Evolutionary conservation across 2,329 filamentous ascomycete genomes (phyloP).

Genomic region (Botrytis pseudocinerea): DNA sequence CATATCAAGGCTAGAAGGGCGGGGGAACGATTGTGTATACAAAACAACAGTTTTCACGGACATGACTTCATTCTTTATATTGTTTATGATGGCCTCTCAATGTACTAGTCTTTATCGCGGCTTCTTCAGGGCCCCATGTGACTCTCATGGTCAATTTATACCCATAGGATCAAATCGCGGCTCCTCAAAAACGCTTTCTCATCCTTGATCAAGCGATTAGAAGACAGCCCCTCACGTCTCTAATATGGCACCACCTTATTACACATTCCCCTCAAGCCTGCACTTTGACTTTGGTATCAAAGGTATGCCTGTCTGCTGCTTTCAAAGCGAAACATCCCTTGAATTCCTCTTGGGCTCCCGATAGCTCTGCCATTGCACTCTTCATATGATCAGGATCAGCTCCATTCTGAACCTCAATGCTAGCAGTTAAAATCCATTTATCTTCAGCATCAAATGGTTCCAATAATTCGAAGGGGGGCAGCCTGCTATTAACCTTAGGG

Average conservation of each 20-base stretch:
- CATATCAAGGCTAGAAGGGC: conserved; percentile 27
- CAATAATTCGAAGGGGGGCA: conserved; percentile 52
- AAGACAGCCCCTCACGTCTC: not conserved
- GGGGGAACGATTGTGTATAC: conserved; percentile 22
- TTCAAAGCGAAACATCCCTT: conserved; percentile 55
- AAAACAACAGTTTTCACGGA: conserved; percentile 21
- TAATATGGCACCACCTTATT: not conserved
- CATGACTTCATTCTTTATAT: conserved; percentile 14
- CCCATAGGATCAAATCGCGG: not conserved
- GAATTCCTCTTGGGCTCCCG: conserved; percentile 49
- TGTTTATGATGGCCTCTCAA: not conserved
- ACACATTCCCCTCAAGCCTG: conserved; percentile 18
- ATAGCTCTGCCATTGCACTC: conserved; percentile 54
- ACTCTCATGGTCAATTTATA: not conserved
- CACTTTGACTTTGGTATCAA: conserved; percentile 50
- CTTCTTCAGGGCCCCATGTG: not conserved
- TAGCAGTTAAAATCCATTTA: conserved; percentile 59
- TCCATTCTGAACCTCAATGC: conserved; percentile 55
- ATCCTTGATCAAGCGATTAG: not conserved
- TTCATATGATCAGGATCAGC: conserved; percentile 56
- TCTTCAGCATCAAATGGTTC: conserved; percentile 50
- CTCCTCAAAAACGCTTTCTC: not conserved
- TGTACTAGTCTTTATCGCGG: not conserved
- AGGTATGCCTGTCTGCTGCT: conserved; percentile 52
- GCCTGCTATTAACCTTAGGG: conserved; percentile 32